Percentiles rank a stretch among this genome's conserved stretches.
Conservation (phyloP, 2,329 filamentous ascomycete species). For the Ceratocystis cacaofunesta region DNA sequence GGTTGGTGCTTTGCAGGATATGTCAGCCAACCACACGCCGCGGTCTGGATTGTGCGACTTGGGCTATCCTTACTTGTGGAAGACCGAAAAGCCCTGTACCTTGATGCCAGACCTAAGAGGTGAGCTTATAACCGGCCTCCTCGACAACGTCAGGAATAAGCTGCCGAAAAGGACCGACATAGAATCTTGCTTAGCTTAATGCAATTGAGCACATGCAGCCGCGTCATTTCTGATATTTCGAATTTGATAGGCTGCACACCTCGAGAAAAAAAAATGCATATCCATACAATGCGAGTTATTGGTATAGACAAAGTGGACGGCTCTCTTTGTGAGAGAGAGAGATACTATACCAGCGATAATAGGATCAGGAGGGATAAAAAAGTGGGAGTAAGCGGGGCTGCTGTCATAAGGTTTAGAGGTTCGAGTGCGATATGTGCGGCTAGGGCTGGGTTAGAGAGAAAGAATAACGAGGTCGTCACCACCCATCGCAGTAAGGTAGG, state of each 20-base stretch:
- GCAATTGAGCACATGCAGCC: neutral
- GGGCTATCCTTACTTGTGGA: neutral
- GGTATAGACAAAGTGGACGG: too few species aligned
- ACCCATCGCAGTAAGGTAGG: too few species aligned
- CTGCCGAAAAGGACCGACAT: conserved; percentile 6
- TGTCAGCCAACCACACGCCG: conserved; percentile 2
- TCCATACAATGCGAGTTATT: too few species aligned
- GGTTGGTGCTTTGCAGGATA: neutral
- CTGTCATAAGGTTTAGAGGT: neutral
- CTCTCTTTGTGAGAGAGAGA: too few species aligned
- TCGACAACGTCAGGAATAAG: neutral
- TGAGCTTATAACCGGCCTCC: neutral
- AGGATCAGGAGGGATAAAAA: neutral
- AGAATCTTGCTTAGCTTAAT: neutral
- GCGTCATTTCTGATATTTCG: neutral
- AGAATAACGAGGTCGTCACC: neutral
- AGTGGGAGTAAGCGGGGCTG: neutral
- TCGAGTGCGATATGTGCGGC: neutral
- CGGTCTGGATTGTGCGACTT: conserved; percentile 2
- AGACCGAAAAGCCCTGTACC: neutral
- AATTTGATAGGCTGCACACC: neutral
- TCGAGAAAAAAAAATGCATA: neutral
- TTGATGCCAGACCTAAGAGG: neutral
- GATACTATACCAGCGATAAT: neutral
- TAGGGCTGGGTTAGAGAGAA: neutral